These are phyloP conservation scores for Bertia moriformis DNA, from an alignment of 2,329 filamentous ascomycete genomes.

Conservation along the genomic window DNA sequence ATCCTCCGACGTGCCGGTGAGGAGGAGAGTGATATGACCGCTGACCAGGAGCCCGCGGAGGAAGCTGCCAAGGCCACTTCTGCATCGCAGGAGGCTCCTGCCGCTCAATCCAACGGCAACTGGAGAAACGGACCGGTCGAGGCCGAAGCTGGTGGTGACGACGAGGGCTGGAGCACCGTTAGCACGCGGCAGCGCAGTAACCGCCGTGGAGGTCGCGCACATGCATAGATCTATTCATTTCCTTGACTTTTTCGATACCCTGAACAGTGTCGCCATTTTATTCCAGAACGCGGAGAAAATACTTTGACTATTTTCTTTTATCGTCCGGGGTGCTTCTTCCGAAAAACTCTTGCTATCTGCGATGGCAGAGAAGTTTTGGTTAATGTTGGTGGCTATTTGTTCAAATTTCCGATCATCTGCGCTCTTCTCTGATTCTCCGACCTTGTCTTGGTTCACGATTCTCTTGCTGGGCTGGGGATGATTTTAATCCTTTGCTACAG, in stretches of 20 bases:
- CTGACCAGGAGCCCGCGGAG: neutral
- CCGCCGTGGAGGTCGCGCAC: neutral
- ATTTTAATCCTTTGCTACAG: too few species aligned
- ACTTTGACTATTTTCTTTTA: too few species aligned
- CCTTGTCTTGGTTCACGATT: slow-evolving; percentile 10
- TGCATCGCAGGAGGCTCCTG: neutral
- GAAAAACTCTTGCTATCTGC: too few species aligned
- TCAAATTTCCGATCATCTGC: too few species aligned
- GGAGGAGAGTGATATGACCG: neutral
- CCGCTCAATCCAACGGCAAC: neutral
- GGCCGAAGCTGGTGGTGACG: neutral
- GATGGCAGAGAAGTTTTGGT: too few species aligned
- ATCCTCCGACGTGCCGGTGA: slow-evolving; percentile 1
- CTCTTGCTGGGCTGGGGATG: slow-evolving; percentile 2
- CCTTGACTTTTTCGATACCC: neutral
- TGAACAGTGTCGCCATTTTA: neutral
- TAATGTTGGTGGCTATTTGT: neutral
- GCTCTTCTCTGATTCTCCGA: neutral
- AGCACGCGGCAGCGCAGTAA: neutral
- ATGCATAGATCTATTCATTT: too few species aligned
- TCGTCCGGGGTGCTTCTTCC: too few species aligned
- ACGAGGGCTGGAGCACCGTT: slow-evolving; percentile 1
- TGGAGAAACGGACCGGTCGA: neutral
- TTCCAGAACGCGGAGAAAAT: too few species aligned
- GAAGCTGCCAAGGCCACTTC: neutral